A percentile compares a stretch with the other conserved stretches of the same genome.
phyloP scores from a whole-genome alignment of 2,329 filamentous ascomycete species.

The Thelonectria rubi region DNA sequence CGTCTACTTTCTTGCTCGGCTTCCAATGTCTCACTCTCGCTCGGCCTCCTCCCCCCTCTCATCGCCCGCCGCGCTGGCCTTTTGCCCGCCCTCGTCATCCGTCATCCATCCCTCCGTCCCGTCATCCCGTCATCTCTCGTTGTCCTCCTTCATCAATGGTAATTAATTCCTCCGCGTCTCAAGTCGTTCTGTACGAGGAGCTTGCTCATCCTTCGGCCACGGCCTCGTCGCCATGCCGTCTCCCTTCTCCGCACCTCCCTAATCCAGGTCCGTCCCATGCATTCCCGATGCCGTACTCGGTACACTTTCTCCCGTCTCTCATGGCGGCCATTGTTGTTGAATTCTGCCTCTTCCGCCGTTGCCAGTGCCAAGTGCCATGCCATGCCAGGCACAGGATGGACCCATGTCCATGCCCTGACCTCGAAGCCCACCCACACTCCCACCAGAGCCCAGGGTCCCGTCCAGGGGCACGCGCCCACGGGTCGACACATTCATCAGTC shows the following conservation, averaged over 20 bases:
- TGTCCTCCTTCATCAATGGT: conserved; percentile 7
- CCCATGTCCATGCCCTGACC: conserved; percentile 3
- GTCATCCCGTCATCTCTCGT: conserved; percentile 18
- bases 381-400: conserved; percentile 1
- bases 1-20: not conserved
- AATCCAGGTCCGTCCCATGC: too few species aligned
- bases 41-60: not conserved
- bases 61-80: conserved; percentile 4
- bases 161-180: conserved; percentile 28
- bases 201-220: not conserved
- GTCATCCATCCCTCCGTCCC: conserved; percentile 10
- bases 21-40: not conserved
- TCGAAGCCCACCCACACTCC: conserved; percentile 9
- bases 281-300: conserved; percentile 12
- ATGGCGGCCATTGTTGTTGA: too few species aligned
- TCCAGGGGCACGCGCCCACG: conserved; percentile 17
- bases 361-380: conserved; percentile 7
- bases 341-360: conserved; percentile 1
- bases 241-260: not conserved
- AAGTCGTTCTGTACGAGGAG: conserved; percentile 2
- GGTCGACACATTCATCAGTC: conserved; percentile 1
- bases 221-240: conserved; percentile 16
- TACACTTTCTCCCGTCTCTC: not conserved
- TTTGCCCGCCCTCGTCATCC: conserved; percentile 21
- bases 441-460: conserved; percentile 15